Evolutionary conservation across 139 green algal species (phyloP).

Genomic region (Coccomyxa sp.): DNA sequence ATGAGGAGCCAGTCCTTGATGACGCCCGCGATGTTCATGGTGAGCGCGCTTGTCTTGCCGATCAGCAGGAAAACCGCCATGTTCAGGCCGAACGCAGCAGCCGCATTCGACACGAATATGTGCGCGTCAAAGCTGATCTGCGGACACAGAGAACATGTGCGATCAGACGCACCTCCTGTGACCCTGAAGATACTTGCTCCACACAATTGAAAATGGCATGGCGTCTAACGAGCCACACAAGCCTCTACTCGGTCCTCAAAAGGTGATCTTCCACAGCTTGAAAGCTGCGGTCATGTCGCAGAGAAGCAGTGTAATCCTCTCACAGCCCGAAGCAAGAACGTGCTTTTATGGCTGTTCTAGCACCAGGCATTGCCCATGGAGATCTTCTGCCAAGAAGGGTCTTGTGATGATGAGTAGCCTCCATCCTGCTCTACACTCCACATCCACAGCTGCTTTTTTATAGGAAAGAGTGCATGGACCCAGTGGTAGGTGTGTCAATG

Average conservation of each 20-base stretch:
- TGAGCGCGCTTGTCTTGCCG: slow-evolving; percentile 75
- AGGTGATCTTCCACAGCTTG: too few relatives aligned
- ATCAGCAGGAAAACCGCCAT: slow-evolving; percentile 87
- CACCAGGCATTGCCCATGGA: too few relatives aligned
- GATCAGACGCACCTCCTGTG: not conserved
- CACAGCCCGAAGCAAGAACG: too few relatives aligned
- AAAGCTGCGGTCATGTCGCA: too few relatives aligned
- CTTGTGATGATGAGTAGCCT: too few relatives aligned
- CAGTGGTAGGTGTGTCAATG: not conserved
- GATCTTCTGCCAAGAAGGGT: too few relatives aligned
- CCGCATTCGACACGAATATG: slow-evolving; percentile 85
- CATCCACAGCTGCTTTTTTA: too few relatives aligned
- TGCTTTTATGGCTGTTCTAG: too few relatives aligned
- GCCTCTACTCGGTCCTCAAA: too few relatives aligned
- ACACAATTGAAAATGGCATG: not conserved
- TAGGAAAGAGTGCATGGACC: not conserved
- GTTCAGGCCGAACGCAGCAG: slow-evolving; percentile 86
- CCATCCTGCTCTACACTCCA: too few relatives aligned
- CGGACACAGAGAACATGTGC: not conserved
- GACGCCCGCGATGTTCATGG: slow-evolving; percentile 82
- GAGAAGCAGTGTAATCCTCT: too few relatives aligned
- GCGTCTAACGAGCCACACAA: too few relatives aligned
- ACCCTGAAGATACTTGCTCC: not conserved
- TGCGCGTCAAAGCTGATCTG: slow-evolving; percentile 46
- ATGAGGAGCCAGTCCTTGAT: slow-evolving; percentile 77